Conservation (phyloP, 75 land plant species). For the Cunninghamia lanceolata region DNA sequence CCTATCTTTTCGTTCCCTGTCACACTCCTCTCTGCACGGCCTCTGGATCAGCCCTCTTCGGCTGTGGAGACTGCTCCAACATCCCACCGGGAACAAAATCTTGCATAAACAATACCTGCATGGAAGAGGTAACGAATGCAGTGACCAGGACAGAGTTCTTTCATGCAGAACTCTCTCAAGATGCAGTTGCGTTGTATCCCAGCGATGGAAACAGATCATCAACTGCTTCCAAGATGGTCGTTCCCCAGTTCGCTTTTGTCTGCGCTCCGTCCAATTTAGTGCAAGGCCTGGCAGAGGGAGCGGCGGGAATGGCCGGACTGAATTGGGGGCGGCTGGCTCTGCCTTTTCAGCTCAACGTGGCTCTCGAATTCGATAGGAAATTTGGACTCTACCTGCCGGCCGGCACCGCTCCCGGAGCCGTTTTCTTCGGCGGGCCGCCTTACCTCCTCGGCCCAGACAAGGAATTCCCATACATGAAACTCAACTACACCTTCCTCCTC, state of each 20-base stretch:
- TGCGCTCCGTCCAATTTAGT: background rate
- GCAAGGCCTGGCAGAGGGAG: background rate
- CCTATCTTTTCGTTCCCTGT: constrained; percentile 16
- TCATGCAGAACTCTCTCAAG: background rate
- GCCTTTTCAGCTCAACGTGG: background rate
- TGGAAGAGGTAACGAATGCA: background rate
- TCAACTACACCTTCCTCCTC: constrained; percentile 6
- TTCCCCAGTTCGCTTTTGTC: constrained; percentile 3
- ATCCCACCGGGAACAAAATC: background rate
- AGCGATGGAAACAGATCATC: background rate
- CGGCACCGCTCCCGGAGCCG: background rate
- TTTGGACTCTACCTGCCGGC: constrained; percentile 1
- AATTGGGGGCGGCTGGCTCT: constrained; percentile 2
- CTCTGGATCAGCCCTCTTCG: background rate
- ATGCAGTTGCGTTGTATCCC: background rate
- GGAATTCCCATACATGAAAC: background rate
- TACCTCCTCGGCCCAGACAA: background rate
- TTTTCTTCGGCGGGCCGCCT: constrained; percentile 2
- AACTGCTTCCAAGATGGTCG: background rate
- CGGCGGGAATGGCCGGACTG: background rate
- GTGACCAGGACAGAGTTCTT: background rate
- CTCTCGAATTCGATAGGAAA: background rate
- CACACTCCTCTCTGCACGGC: constrained; percentile 19
- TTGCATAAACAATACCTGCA: background rate
- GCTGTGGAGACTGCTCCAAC: background rate